These are phyloP conservation scores for Amniculicola lignicola DNA, from an alignment of 495 filamentous ascomycete genomes.

Conservation along the genomic window DNA sequence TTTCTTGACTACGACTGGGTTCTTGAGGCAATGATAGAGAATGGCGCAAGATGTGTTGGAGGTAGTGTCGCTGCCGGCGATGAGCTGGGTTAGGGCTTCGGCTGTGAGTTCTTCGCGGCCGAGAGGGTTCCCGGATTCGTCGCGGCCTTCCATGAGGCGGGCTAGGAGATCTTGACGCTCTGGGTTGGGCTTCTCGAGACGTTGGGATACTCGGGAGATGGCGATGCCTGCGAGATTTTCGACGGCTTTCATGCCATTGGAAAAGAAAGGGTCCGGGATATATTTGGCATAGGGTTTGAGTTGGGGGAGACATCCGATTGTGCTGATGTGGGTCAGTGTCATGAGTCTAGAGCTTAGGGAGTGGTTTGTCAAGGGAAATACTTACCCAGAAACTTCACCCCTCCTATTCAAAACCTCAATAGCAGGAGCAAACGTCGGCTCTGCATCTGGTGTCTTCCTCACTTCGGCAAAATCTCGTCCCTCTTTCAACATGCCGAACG, in stretches of 20 bases:
- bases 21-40: slow-evolving; percentile 69
- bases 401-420: slow-evolving; percentile 68
- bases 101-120: slow-evolving; percentile 78
- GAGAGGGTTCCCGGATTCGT: slow-evolving; percentile 70
- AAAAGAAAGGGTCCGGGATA: slow-evolving; percentile 67
- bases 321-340: slow-evolving; percentile 32
- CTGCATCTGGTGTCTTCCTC: slow-evolving; percentile 50
- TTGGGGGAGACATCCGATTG: slow-evolving; percentile 58
- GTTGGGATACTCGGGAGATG: slow-evolving; percentile 71
- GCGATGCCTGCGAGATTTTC: slow-evolving; percentile 68
- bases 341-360: background rate
- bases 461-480: slow-evolving; percentile 64
- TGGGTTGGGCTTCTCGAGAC: slow-evolving; percentile 64
- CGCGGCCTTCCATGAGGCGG: slow-evolving; percentile 80
- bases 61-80: slow-evolving; percentile 87
- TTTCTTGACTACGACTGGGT: slow-evolving; percentile 67
- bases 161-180: slow-evolving; percentile 75
- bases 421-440: slow-evolving; percentile 59
- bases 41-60: slow-evolving; percentile 86
- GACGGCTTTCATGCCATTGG: slow-evolving; percentile 59
- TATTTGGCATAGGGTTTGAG: slow-evolving; percentile 64
- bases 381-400: slow-evolving; percentile 60
- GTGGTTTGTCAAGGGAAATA: background rate
- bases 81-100: slow-evolving; percentile 85
- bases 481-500: slow-evolving; percentile 54